These are phyloP conservation scores for Citrus trifoliata DNA, from an alignment of 345 rosid species.

Conservation along the genomic window DNA sequence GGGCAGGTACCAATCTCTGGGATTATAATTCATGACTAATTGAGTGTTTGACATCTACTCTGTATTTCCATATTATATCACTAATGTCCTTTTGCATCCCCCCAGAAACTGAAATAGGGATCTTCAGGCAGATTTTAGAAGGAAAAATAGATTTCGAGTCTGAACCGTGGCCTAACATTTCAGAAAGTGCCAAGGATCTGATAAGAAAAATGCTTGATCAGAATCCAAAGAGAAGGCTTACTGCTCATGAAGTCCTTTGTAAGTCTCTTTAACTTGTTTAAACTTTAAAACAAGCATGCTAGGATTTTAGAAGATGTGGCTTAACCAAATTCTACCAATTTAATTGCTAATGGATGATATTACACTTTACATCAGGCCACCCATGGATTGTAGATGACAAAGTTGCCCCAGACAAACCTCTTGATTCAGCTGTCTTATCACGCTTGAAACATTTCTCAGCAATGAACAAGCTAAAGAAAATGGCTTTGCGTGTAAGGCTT, in stretches of 20 bases:
- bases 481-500: conserved; percentile 68
- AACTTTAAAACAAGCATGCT: background rate
- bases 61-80: background rate
- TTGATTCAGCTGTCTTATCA: conserved; percentile 69
- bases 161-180: conserved; percentile 76
- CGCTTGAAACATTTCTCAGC: conserved; percentile 78
- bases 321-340: background rate
- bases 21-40: conserved; percentile 15
- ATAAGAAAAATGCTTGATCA: conserved; percentile 63
- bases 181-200: conserved; percentile 77
- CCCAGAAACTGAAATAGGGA: conserved; percentile 68
- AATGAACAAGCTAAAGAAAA: conserved; percentile 84
- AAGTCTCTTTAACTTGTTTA: conserved; percentile 22
- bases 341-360: background rate
- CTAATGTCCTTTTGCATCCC: conserved; percentile 6
- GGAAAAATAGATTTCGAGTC: conserved; percentile 62
- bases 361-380: conserved; percentile 43
- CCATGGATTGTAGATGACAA: conserved; percentile 82
- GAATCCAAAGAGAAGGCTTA: conserved; percentile 55
- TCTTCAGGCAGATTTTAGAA: conserved; percentile 66
- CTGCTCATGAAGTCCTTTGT: conserved; percentile 82
- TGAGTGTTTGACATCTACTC: background rate
- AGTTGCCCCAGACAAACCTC: conserved; percentile 78
- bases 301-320: conserved; percentile 3
- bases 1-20: conserved; percentile 56